These are phyloP conservation scores for Talaromyces rugulosus DNA, from an alignment of 2,329 filamentous ascomycete genomes.

Conservation along the genomic window DNA sequence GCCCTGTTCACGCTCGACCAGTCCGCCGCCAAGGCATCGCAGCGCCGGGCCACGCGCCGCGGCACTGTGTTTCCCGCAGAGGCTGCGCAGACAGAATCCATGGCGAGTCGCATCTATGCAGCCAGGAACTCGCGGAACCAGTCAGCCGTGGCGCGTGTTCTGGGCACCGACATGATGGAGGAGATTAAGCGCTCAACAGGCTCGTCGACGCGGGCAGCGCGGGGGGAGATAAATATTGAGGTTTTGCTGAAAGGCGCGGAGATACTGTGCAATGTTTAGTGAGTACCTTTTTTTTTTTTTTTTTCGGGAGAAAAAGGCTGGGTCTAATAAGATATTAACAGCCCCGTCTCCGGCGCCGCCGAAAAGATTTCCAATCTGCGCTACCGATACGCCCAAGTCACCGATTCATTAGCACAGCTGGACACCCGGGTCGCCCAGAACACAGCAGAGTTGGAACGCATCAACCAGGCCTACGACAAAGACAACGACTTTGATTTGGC, in stretches of 20 bases:
- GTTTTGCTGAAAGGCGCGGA: slow-evolving; percentile 80
- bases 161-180: slow-evolving; percentile 82
- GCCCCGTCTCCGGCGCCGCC: slow-evolving; percentile 69
- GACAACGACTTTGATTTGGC: slow-evolving; percentile 49
- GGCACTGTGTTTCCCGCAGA: slow-evolving; percentile 47
- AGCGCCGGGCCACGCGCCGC: slow-evolving; percentile 42
- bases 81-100: slow-evolving; percentile 30
- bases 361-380: slow-evolving; percentile 73
- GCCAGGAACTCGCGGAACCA: slow-evolving; percentile 63
- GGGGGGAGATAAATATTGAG: slow-evolving; percentile 78
- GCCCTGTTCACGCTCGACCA: slow-evolving; percentile 90
- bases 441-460: slow-evolving; percentile 64
- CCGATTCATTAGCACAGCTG: slow-evolving; percentile 72
- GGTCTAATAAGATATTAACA: slow-evolving; percentile 21
- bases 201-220: slow-evolving; percentile 48
- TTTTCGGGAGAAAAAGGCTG: too few relatives aligned
- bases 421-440: slow-evolving; percentile 77
- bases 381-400: slow-evolving; percentile 65
- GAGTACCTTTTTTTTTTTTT: slow-evolving; percentile 23
- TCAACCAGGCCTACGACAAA: slow-evolving; percentile 61
- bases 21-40: slow-evolving; percentile 50
- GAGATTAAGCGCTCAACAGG: slow-evolving; percentile 63
- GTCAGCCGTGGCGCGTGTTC: slow-evolving; percentile 78
- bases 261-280: slow-evolving; percentile 85
- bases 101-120: slow-evolving; percentile 45